Conservation (phyloP, 768 basidiomycete species). For the Pleurotus platypus region DNA sequence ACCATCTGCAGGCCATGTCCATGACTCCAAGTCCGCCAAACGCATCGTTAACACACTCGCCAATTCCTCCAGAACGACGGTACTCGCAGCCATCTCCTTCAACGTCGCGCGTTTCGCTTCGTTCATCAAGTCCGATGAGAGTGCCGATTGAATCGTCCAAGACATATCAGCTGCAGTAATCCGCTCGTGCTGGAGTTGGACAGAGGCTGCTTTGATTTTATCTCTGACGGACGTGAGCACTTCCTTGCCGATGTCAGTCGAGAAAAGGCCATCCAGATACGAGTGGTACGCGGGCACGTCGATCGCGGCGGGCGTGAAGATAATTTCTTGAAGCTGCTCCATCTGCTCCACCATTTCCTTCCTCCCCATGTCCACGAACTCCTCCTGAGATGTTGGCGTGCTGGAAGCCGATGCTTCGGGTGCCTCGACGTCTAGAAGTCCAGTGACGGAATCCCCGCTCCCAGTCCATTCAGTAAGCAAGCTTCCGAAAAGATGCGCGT, state of each 20-base stretch:
- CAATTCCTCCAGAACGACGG: slow-evolving; percentile 33
- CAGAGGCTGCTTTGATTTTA: slow-evolving; percentile 24
- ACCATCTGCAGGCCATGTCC: slow-evolving; percentile 43
- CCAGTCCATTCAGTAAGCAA: slow-evolving; percentile 42
- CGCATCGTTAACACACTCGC: slow-evolving; percentile 45
- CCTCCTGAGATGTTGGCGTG: slow-evolving; percentile 10
- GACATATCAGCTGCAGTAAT: slow-evolving; percentile 24
- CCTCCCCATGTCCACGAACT: slow-evolving; percentile 31
- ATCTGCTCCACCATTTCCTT: slow-evolving; percentile 40
- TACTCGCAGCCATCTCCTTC: slow-evolving; percentile 36
- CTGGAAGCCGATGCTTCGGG: slow-evolving; percentile 6
- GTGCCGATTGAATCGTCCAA: slow-evolving; percentile 29
- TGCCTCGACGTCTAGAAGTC: slow-evolving; percentile 9
- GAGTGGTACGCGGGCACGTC: slow-evolving; percentile 26
- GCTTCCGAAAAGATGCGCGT: slow-evolving; percentile 36
- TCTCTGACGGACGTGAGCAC: slow-evolving; percentile 26
- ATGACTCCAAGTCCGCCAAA: slow-evolving; percentile 32
- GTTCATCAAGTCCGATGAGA: slow-evolving; percentile 33
- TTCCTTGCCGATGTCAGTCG: slow-evolving; percentile 23
- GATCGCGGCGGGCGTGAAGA: slow-evolving; percentile 33
- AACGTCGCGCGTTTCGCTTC: slow-evolving; percentile 37
- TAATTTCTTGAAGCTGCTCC: slow-evolving; percentile 33
- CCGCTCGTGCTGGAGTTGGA: slow-evolving; percentile 18
- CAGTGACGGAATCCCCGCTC: slow-evolving; percentile 35
- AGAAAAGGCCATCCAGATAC: slow-evolving; percentile 37